phyloP scores from a whole-genome alignment of 2,329 filamentous ascomycete species.

The Fusarium napiforme region DNA sequence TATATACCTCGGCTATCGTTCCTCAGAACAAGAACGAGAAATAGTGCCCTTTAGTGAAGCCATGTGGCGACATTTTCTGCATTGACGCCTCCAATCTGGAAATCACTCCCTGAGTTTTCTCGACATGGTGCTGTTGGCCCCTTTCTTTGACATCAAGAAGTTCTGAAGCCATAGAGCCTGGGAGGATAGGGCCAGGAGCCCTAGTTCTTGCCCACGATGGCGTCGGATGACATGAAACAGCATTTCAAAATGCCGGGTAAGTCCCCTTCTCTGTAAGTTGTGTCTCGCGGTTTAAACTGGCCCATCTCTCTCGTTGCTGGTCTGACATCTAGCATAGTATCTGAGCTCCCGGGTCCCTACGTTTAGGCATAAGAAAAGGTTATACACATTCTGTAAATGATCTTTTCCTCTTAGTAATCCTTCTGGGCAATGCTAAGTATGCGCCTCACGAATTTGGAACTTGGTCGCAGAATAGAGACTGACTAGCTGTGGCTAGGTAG shows the following conservation, averaged over 20 bases:
- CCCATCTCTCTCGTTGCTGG: background rate
- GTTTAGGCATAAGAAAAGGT: background rate
- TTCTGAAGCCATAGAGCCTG: background rate
- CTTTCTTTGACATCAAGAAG: background rate
- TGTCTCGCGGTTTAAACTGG: background rate
- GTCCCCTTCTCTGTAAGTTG: background rate
- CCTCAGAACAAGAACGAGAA: rapidly evolving
- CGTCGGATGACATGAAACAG: background rate
- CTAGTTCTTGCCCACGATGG: background rate
- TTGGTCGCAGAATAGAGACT: background rate
- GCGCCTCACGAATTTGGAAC: background rate
- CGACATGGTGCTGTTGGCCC: background rate
- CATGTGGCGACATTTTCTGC: background rate
- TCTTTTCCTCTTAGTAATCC: background rate
- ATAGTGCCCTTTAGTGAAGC: background rate
- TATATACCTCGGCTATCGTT: background rate
- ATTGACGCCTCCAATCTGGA: background rate
- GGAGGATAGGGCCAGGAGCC: background rate
- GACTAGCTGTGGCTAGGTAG: background rate
- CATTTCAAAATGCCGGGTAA: background rate
- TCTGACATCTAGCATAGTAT: background rate
- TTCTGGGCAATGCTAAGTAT: background rate
- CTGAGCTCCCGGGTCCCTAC: too few species aligned
- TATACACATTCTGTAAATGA: background rate
- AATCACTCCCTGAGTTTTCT: background rate